Percentiles rank a stretch among this genome's conserved stretches.
phyloP scores from a whole-genome alignment of 225 moss, liverwort and hornwort genomes.

The Bryum argenteum region DNA sequence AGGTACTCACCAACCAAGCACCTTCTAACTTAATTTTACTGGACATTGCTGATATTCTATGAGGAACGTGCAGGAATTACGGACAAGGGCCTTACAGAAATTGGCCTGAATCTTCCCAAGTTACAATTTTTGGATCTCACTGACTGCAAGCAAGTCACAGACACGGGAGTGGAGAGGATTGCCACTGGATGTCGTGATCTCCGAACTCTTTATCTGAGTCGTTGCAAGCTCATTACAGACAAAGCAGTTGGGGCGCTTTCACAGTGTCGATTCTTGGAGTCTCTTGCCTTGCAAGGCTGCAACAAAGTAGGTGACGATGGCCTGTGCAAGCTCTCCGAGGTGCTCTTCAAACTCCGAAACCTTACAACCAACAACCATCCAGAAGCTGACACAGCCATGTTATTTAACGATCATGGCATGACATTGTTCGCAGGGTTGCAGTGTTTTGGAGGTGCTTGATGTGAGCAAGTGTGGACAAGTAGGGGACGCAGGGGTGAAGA shows the following conservation, averaged over 20 bases:
- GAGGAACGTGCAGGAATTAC: constrained; percentile 42
- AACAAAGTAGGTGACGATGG: constrained; percentile 41
- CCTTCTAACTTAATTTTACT: too few species aligned
- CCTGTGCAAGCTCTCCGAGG: constrained; percentile 44
- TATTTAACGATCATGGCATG: not conserved
- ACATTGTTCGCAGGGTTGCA: constrained; percentile 30
- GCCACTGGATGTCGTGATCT: constrained; percentile 38
- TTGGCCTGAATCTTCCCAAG: constrained; percentile 39
- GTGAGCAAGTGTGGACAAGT: constrained; percentile 42
- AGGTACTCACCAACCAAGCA: constrained; percentile 10
- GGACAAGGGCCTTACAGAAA: constrained; percentile 35
- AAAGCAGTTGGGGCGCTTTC: constrained; percentile 40
- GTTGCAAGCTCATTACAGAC: constrained; percentile 45
- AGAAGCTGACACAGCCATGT: not conserved
- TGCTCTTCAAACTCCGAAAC: constrained; percentile 6
- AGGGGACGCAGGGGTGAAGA: constrained; percentile 32
- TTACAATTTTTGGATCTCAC: constrained; percentile 44
- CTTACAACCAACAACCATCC: too few species aligned
- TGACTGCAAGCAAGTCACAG: constrained; percentile 43
- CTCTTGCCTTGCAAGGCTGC: constrained; percentile 43
- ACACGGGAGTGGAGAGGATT: constrained; percentile 40
- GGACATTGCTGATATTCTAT: not conserved
- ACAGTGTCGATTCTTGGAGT: constrained; percentile 35
- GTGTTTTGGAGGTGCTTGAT: constrained; percentile 39
- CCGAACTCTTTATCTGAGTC: constrained; percentile 34